A percentile compares a stretch with the other conserved stretches of the same genome.
These are phyloP conservation scores for Fistulina hepatica DNA, from an alignment of 1,284 basidiomycete species.

Conservation along the genomic window DNA sequence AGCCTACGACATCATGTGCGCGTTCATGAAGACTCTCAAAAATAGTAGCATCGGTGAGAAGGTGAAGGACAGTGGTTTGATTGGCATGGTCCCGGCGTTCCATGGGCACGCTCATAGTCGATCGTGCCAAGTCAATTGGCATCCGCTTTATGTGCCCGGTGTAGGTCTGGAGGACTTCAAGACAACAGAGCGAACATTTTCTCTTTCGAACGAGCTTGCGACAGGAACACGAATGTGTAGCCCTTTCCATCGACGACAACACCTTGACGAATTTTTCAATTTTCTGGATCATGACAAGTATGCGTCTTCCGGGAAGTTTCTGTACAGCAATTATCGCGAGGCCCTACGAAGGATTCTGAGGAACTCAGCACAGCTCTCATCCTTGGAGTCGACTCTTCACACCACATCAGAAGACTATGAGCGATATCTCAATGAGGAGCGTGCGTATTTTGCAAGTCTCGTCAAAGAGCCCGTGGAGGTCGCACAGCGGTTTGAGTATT, in stretches of 20 bases:
- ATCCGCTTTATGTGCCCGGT: constrained; percentile 13
- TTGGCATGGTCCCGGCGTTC: constrained; percentile 10
- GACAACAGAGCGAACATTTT: constrained; percentile 13
- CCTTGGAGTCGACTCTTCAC: constrained; percentile 2
- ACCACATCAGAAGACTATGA: constrained; percentile 15
- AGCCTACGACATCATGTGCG: constrained; percentile 28
- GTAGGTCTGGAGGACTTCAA: constrained; percentile 19
- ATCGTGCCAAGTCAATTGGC: constrained; percentile 16
- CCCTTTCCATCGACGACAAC: constrained; percentile 15
- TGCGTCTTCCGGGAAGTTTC: constrained; percentile 15
- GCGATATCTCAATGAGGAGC: no score
- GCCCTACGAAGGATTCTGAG: constrained; percentile 14
- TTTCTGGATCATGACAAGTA: constrained; percentile 18
- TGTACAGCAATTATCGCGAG: constrained; percentile 20
- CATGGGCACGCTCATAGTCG: constrained; percentile 20
- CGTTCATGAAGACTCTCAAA: constrained; percentile 19
- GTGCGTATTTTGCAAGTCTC: no score
- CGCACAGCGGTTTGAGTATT: no score
- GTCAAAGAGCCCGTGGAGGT: no score
- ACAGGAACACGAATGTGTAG: constrained; percentile 13
- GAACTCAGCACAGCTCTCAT: constrained; percentile 1
- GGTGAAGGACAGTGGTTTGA: constrained; percentile 3
- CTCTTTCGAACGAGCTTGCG: constrained; percentile 12
- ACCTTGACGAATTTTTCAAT: constrained; percentile 15
- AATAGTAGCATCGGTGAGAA: constrained; percentile 16